Conservation (phyloP, 2,329 filamentous ascomycete genomes). For the Alternaria burnsii region DNA sequence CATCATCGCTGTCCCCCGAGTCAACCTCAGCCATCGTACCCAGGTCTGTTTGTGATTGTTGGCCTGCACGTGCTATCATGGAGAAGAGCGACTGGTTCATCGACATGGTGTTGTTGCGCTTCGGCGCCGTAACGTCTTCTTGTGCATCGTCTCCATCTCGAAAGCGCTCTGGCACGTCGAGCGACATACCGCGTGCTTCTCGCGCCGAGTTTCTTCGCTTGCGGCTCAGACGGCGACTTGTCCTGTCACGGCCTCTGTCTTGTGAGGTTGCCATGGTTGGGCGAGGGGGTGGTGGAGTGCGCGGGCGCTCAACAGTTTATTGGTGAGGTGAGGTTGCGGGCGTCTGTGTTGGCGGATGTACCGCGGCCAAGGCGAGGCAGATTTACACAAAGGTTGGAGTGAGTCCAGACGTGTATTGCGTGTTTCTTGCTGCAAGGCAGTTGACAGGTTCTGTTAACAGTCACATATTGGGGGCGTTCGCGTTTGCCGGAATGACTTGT, state of each 20-base stretch:
- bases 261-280: slow-evolving; percentile 45
- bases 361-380: slow-evolving; percentile 19
- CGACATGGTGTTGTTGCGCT: slow-evolving; percentile 62
- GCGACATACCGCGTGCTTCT: slow-evolving; percentile 50
- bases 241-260: slow-evolving; percentile 37
- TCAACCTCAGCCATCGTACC: slow-evolving; percentile 78
- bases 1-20: slow-evolving; percentile 76
- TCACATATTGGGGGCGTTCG: slow-evolving; percentile 44
- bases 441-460: slow-evolving; percentile 17
- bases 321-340: slow-evolving; percentile 15
- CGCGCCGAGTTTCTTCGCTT: slow-evolving; percentile 42
- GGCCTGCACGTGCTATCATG: slow-evolving; percentile 87
- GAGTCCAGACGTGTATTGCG: not conserved
- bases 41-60: slow-evolving; percentile 81
- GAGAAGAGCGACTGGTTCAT: slow-evolving; percentile 97
- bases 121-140: slow-evolving; percentile 67
- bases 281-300: slow-evolving; percentile 17
- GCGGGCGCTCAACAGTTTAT: slow-evolving; percentile 14
- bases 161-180: slow-evolving; percentile 66
- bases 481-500: slow-evolving; percentile 29
- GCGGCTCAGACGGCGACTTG: slow-evolving; percentile 46
- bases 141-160: slow-evolving; percentile 67
- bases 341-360: slow-evolving; percentile 17
- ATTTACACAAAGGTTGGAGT: not conserved
- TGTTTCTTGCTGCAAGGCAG: slow-evolving; percentile 32